Conservation (phyloP, 2,329 filamentous ascomycete genomes). For the Arthrobotrys musiformis region DNA sequence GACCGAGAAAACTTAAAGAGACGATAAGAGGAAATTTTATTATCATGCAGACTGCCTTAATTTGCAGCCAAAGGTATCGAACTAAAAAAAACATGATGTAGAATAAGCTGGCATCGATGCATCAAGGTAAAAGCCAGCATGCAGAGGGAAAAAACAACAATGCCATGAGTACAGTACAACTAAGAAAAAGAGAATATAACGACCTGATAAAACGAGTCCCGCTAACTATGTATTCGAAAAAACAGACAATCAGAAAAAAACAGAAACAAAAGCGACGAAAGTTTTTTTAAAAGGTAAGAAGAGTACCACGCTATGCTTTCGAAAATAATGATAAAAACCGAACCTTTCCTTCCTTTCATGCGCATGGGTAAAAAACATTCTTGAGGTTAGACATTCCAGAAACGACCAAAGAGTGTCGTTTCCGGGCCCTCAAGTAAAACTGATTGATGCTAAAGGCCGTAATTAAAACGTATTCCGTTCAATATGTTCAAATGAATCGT, state of each 20-base stretch:
- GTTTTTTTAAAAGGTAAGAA: conserved; percentile 35
- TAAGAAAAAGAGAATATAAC: conserved; percentile 1
- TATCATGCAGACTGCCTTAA: neutral
- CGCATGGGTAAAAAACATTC: conserved; percentile 19
- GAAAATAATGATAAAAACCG: conserved; percentile 31
- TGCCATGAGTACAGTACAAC: conserved; percentile 11
- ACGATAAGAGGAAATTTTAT: neutral
- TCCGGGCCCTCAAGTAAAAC: too few relatives aligned
- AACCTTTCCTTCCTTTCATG: conserved; percentile 28
- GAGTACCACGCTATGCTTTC: conserved; percentile 49
- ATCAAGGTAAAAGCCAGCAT: neutral
- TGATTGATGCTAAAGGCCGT: conserved; percentile 6
- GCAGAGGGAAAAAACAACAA: conserved; percentile 14
- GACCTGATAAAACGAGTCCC: conserved; percentile 8
- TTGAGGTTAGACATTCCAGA: neutral
- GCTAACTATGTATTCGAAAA: conserved; percentile 32
- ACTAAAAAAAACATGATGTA: neutral
- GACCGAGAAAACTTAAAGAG: neutral
- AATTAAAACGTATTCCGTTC: conserved; percentile 35
- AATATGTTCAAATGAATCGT: conserved; percentile 54
- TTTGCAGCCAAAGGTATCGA: neutral
- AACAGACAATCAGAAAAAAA: neutral
- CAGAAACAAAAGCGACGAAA: conserved; percentile 15
- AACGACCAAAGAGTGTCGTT: neutral
- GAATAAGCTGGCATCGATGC: neutral